Evolutionary conservation across 306 rosid species (phyloP), one percentile per base, ranked within the genome.

Genomic region (Argentina anserina): DNA sequence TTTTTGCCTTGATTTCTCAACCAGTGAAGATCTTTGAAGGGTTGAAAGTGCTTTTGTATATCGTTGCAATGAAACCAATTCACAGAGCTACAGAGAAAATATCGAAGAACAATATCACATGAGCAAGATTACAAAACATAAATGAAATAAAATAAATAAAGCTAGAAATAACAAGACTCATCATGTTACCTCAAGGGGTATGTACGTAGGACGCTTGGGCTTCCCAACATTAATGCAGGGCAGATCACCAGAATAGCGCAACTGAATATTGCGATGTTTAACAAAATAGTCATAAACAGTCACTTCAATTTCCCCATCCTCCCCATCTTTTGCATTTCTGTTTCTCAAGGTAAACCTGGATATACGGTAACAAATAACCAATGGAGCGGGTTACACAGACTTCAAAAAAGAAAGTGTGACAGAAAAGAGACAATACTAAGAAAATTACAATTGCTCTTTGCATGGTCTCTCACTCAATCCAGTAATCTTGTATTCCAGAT

Each of bases 161-260:
- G 2, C 2, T 26, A 12, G 36, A 14, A 14, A 33, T n/a, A 46
- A 34, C 43, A 15, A 64, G 8, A 68, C 17, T 72, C 42, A 36
- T 61, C 58, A 75, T 58, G 28, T 36, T 71, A 95, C 99, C 99
- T 95, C 97, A 31, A 91, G 20, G 3, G 99, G 99, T 23, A 95
- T 63, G 75, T 61, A 95, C 3, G 97, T 95, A 1, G 99, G 99
- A 8, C 91, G 83, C 75, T 95, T 91, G 0, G 99, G 96, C 82
- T 91, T 95, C 39, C 99, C 99, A 9, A 91, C 99, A 82, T 95
- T 95, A 13, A 95, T 76, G 62, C 99, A 95, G 0, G 99, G 99
- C 1, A 95, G 84, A 63, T 85, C 91, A 2, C 67, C 88, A n/a
- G 97, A 91, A 72, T 91, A 90, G 0, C 78, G 87, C 41, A 91